Percentiles rank a stretch among this genome's conserved stretches.
phyloP scores from a whole-genome alignment of 2,329 filamentous ascomycete genomes.

The Colletotrichum kahawae region DNA sequence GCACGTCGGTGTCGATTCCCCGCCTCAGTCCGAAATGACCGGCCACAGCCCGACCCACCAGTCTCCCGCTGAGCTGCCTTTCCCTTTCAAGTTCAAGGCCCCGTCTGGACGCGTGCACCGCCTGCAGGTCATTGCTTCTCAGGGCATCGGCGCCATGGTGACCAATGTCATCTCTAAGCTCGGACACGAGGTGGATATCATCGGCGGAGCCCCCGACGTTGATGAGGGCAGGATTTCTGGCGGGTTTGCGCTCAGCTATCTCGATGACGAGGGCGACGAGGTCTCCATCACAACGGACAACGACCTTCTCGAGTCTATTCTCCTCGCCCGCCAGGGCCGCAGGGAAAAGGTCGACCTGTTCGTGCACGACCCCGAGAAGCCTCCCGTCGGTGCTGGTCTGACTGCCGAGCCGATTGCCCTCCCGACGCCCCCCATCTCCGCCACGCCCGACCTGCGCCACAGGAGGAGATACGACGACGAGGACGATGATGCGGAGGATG shows the following conservation, averaged over 20 bases:
- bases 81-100: conserved; percentile 99
- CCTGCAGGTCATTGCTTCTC: conserved; percentile 80
- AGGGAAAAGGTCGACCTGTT: conserved; percentile 97
- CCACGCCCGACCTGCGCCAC: conserved; percentile 51
- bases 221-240: conserved; percentile 80
- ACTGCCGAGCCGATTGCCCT: conserved; percentile 44
- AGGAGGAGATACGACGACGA: conserved; percentile 57
- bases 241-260: conserved; percentile 92
- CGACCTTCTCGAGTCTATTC: conserved; percentile 88
- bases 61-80: conserved; percentile 74
- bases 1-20: conserved; percentile 83
- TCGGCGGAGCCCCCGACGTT: conserved; percentile 80
- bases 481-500: conserved; percentile 61
- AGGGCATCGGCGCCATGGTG: conserved; percentile 83
- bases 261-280: conserved; percentile 96
- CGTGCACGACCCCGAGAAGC: conserved; percentile 89
- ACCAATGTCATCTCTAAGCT: conserved; percentile 82
- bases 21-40: conserved; percentile 67
- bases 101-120: conserved; percentile 94
- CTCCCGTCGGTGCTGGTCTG: conserved; percentile 72
- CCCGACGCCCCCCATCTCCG: conserved; percentile 54
- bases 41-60: conserved; percentile 57
- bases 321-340: conserved; percentile 76
- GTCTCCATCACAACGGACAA: conserved; percentile 97
- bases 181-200: conserved; percentile 78